phyloP scores from a whole-genome alignment of 257 asterid genomes.

The Nyctanthes arbortristis region DNA sequence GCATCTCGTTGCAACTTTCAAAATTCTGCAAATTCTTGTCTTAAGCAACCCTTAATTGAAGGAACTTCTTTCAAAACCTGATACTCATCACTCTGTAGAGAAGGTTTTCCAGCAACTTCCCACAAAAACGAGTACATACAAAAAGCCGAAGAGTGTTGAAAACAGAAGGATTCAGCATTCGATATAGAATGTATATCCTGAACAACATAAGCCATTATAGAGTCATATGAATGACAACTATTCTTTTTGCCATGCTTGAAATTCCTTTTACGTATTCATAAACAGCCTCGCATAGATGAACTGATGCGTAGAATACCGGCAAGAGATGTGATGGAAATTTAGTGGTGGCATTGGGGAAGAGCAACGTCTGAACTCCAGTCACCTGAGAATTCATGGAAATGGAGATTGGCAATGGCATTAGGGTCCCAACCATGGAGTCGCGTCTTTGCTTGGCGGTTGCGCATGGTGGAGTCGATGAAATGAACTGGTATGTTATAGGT shows the following conservation, averaged over 20 bases:
- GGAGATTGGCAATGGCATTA: not conserved
- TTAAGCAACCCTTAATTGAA: constrained; percentile 12
- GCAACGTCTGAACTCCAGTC: constrained; percentile 21
- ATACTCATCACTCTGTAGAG: constrained; percentile 5
- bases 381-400: constrained; percentile 34
- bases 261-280: constrained; percentile 18
- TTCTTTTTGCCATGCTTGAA: constrained; percentile 13
- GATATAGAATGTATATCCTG: constrained; percentile 43
- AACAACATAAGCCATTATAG: constrained; percentile 41
- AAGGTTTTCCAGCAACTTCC: constrained; percentile 30
- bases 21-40: constrained; percentile 22
- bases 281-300: constrained; percentile 40
- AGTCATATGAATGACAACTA: constrained; percentile 51
- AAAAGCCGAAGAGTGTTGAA: constrained; percentile 39
- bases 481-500: constrained; percentile 29
- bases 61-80: constrained; percentile 25
- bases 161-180: constrained; percentile 47
- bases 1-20: not conserved
- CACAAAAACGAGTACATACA: not conserved
- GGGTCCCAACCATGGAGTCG: constrained; percentile 31
- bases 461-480: constrained; percentile 39
- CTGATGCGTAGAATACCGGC: constrained; percentile 36
- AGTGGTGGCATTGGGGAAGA: constrained; percentile 37
- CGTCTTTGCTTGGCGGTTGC: constrained; percentile 44
- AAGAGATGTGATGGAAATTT: constrained; percentile 52